Evolutionary conservation across 257 asterid species (phyloP), one percentile per base, ranked within the genome.

Genomic region (Ocimum tenuiflorum): DNA sequence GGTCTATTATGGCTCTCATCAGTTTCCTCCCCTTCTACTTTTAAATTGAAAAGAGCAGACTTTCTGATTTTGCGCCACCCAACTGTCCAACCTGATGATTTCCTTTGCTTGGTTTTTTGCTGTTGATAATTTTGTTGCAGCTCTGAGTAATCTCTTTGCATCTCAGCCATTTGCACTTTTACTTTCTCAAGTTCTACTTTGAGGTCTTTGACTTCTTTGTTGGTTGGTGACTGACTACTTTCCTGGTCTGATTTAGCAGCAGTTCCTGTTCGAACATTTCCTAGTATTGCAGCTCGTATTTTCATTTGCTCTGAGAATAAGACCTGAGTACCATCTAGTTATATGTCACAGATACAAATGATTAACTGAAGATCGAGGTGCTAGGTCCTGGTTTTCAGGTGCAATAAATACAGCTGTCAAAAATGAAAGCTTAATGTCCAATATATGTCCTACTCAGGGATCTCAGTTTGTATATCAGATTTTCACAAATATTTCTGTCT

Each of bases 251-350:
- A 78, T 63, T 76, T 82, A 17, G 82, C 86, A 53, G 70, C 84
- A 45, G 73, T 75, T 65, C 33, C 79, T 58, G 57, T 69, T 24
- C 66, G 79, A 67, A 49, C 71, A 66, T 63, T 86, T 59, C 82
- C 82, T 78, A 76, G 91, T 39, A 86, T 58, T 60, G 72, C 74
- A 3, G 74, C 81, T 77, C 95, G 79, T 76, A 91, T 51, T 71
- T 88, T 91, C 73, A 73, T 76, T 69, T 87, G 96, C 82, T 87
- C 95, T 13, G 91, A 78, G 82, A 87, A 81, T 64, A 91, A 65
- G 58, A 88, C 89, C 97, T 91, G 73, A 62, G 57, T 51, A 39
- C 22, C 58, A 71, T 73, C 60, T 45, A n/a, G n/a, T n/a, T n/a
- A n/a, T n/a, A n/a, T n/a, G n/a, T n/a, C n/a, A n/a, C n/a, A n/a